These are phyloP conservation scores for Byssoonygena ceratinophila DNA, from an alignment of 2,329 filamentous ascomycete species.

Conservation along the genomic window DNA sequence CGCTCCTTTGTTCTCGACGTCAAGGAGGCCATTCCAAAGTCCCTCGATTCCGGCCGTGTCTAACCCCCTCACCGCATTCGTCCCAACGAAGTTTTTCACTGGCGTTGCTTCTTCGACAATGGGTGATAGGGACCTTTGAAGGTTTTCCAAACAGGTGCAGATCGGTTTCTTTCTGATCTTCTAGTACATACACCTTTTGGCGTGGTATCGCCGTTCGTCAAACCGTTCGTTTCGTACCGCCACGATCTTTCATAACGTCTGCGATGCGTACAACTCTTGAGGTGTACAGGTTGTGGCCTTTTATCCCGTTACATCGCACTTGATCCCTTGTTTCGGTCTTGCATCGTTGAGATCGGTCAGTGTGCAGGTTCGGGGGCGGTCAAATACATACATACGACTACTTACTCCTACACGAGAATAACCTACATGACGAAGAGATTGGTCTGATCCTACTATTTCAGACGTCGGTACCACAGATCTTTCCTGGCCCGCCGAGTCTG, in stretches of 20 bases:
- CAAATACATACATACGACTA: background rate
- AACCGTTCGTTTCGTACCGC: too few relatives aligned
- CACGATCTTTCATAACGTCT: background rate
- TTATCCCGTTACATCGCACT: background rate
- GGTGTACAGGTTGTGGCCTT: constrained; percentile 1
- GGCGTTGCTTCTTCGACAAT: background rate
- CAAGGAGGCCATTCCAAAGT: background rate
- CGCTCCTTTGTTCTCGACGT: background rate
- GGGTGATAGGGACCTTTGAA: background rate
- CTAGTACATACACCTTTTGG: background rate
- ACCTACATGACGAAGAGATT: background rate
- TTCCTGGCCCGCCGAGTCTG: background rate
- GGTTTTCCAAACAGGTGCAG: background rate
- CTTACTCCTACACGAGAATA: too few relatives aligned
- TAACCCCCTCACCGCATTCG: background rate
- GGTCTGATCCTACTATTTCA: background rate
- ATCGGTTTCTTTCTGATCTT: background rate
- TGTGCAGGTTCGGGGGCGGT: background rate
- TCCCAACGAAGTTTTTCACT: background rate
- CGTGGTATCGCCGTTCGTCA: background rate
- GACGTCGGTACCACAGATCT: too few relatives aligned
- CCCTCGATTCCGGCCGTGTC: background rate
- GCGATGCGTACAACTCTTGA: background rate
- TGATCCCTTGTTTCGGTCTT: background rate
- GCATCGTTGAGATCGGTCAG: background rate